phyloP scores from a whole-genome alignment of 176 grass and related monocot species.

The Echinochloa phyllopogon region DNA sequence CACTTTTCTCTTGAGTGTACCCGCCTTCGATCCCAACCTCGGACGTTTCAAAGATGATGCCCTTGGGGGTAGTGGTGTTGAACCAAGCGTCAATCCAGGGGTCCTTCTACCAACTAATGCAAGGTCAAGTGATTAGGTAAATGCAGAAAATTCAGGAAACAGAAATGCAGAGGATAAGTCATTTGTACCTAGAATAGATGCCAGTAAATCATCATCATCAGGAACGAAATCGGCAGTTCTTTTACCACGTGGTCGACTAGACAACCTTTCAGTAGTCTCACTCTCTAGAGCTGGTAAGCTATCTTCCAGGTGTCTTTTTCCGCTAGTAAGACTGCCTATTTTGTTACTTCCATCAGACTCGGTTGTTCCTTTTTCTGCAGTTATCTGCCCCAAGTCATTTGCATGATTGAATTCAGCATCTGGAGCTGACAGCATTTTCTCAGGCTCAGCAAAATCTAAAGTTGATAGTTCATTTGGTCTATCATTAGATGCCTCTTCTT shows the following conservation, averaged over 20 bases:
- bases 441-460: constrained; percentile 71
- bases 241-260: constrained; percentile 62
- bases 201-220: constrained; percentile 86
- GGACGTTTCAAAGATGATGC: constrained; percentile 73
- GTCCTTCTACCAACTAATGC: constrained; percentile 82
- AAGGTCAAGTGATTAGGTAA: constrained; percentile 48
- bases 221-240: constrained; percentile 62
- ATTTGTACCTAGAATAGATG: constrained; percentile 87
- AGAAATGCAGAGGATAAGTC: constrained; percentile 33
- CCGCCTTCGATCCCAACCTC: constrained; percentile 57
- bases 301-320: constrained; percentile 82
- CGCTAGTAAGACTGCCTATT: constrained; percentile 72
- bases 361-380: constrained; percentile 74
- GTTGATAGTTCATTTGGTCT: constrained; percentile 44
- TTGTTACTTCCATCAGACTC: constrained; percentile 96
- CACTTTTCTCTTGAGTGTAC: constrained; percentile 79
- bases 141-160: constrained; percentile 32
- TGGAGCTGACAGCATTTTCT: constrained; percentile 82
- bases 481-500: constrained; percentile 48
- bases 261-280: constrained; percentile 70
- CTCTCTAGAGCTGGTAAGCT: constrained; percentile 65
- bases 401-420: constrained; percentile 48
- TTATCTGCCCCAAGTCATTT: constrained; percentile 83
- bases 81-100: constrained; percentile 68
- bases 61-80: constrained; percentile 64